Base-by-base conservation (phyloP, 345 rosid genomes). In the Atalantia buxifolia region DNA sequence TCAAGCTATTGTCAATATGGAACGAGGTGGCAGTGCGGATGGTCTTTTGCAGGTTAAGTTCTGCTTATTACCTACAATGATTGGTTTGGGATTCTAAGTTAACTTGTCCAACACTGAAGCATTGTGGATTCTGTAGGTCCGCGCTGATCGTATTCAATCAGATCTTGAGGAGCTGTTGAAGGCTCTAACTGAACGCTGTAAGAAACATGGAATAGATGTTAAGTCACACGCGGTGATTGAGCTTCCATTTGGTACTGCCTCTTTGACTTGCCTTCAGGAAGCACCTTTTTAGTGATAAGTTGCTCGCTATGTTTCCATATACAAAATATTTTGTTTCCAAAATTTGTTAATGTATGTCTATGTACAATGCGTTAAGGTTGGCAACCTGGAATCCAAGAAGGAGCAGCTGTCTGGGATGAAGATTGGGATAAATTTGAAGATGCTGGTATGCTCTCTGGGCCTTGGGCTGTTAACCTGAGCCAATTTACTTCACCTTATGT, bases 351-450 rank as follows among this genome's bases (percentile, higher is more conserved):
- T 81, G 64, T 22, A 36, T 50, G 35, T 79, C 72, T 61, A 19
- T 69, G 25, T 75, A 84, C 77, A 77, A 77, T 84, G 76, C 14
- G 78, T 80, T 45, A 80, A 96, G 99, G 98, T 80, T 96, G 99
- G 97, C 95, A 92, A 79, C 98, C 99, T 85, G 99, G 99, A 82
- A 82, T 96, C 81, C 95, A 86, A 80, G 98, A 89, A 85, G 90
- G 86, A 69, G 97, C 98, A 64, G 91, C 90, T 78, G 82, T 88
- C 56, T 96, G 98, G 99, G 97, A 94, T 88, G 99, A 96, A 88
- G 99, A 94, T 21, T 96, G 99, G 97, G 99, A 96, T 82, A 94
- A 96, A 83, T 94, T 96, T 86, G 97, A 91, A 88, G 99, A 96
- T 88, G 97, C 90, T 89, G 98, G 99, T 91, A 69, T 79, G 62